These are phyloP conservation scores for Bremia lactucae DNA, from an alignment of 352 stramenopile genomes.

Conservation along the genomic window DNA sequence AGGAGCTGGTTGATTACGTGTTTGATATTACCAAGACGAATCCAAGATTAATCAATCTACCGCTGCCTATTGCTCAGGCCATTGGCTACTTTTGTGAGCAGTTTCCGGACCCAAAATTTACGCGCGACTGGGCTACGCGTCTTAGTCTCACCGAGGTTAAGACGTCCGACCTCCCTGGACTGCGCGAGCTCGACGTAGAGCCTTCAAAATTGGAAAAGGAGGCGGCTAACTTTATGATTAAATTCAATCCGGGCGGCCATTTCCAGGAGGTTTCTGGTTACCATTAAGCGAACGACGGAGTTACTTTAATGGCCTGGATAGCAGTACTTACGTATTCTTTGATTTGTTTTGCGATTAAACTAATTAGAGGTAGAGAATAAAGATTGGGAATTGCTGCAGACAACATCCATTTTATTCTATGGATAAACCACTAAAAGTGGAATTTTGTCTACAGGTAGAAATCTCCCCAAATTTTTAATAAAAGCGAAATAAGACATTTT, in stretches of 20 bases:
- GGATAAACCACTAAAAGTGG: too few species aligned
- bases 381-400: too few species aligned
- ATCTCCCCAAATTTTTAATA: too few species aligned
- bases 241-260: slow-evolving; percentile 90
- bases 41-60: slow-evolving; percentile 71
- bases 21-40: slow-evolving; percentile 85
- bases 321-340: too few species aligned
- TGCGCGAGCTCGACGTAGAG: slow-evolving; percentile 79
- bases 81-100: slow-evolving; percentile 74
- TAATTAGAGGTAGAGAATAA: too few species aligned
- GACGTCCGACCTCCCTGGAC: slow-evolving; percentile 60
- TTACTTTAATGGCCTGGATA: too few species aligned
- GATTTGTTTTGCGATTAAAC: too few species aligned
- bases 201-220: slow-evolving; percentile 91
- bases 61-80: slow-evolving; percentile 57
- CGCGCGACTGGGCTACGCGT: slow-evolving; percentile 60
- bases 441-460: too few species aligned
- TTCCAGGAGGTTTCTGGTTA: slow-evolving; percentile 88
- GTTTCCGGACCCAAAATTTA: slow-evolving; percentile 81
- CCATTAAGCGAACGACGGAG: slow-evolving; percentile 68
- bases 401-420: too few species aligned
- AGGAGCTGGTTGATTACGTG: slow-evolving; percentile 94
- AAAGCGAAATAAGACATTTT: too few species aligned
- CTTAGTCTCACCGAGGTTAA: slow-evolving; percentile 79
- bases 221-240: slow-evolving; percentile 91